Evolutionary conservation across 352 stramenopile species (phyloP).

Genomic region (Globisporangium emineosum): DNA sequence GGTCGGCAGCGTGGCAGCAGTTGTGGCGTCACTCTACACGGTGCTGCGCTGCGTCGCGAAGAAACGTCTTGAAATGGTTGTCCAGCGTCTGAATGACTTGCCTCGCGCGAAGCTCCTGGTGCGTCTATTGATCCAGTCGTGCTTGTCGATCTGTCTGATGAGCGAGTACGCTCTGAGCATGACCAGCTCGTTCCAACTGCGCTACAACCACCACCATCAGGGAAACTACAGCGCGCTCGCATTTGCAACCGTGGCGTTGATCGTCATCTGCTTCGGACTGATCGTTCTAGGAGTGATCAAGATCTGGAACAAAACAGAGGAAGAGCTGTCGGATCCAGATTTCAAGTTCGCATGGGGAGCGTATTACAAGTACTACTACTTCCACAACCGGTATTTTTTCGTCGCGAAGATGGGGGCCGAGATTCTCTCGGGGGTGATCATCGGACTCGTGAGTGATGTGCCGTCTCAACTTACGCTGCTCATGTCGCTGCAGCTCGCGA

Average conservation of each 20-base stretch:
- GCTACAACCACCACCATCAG: constrained; percentile 54
- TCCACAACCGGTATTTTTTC: constrained; percentile 65
- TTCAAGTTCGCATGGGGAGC: constrained; percentile 81
- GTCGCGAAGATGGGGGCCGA: constrained; percentile 76
- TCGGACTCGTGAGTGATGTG: constrained; percentile 69
- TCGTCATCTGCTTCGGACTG: constrained; percentile 61
- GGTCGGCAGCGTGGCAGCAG: constrained; percentile 50
- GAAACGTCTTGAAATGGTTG: constrained; percentile 46
- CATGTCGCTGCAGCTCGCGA: constrained; percentile 64
- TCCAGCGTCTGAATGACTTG: constrained; percentile 62
- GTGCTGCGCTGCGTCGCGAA: constrained; percentile 43
- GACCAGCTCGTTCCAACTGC: constrained; percentile 77
- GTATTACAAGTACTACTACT: constrained; percentile 83
- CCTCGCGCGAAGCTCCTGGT: constrained; percentile 67
- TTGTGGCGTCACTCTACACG: constrained; percentile 56
- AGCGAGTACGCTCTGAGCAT: constrained; percentile 79
- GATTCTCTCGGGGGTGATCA: constrained; percentile 69
- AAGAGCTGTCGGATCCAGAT: constrained; percentile 50
- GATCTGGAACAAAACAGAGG: constrained; percentile 60
- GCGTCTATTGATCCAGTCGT: constrained; percentile 62
- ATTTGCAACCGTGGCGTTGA: constrained; percentile 57
- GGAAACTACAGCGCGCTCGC: constrained; percentile 47
- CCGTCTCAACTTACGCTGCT: constrained; percentile 71
- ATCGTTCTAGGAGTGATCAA: constrained; percentile 65
- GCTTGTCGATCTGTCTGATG: constrained; percentile 71